phyloP scores from a whole-genome alignment of 176 grass and related monocot genomes.

The Areca catechu region DNA sequence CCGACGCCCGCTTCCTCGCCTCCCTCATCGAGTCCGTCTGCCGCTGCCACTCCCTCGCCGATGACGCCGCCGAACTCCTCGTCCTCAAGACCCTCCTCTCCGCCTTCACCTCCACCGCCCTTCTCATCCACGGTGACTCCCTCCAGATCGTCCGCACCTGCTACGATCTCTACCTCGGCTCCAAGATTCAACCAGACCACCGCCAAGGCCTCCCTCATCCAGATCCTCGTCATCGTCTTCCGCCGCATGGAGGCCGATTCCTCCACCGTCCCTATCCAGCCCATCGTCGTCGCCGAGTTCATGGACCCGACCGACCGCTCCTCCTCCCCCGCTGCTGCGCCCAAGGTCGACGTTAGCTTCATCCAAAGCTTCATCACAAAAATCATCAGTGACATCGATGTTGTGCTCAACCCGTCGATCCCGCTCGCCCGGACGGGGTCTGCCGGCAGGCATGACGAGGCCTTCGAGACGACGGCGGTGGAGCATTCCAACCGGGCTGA shows the following conservation, averaged over 20 bases:
- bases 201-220: constrained; percentile 93
- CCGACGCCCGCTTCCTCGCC: no score
- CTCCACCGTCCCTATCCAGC: constrained; percentile 76
- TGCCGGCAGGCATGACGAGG: constrained; percentile 59
- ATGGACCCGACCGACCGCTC: constrained; percentile 55
- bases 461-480: constrained; percentile 74
- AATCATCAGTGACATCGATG: constrained; percentile 87
- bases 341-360: constrained; percentile 39
- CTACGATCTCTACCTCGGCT: no score
- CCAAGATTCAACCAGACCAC: constrained; percentile 95
- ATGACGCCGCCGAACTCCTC: no score
- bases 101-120: no score
- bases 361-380: constrained; percentile 97
- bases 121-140: no score
- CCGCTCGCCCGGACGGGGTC: constrained; percentile 40
- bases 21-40: no score
- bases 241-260: constrained; percentile 95
- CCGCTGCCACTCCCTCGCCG: no score
- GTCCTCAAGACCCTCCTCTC: no score
- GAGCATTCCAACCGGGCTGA: constrained; percentile 71
- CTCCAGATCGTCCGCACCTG: no score
- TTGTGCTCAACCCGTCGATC: constrained; percentile 50
- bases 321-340: constrained; percentile 16
- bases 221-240: constrained; percentile 98
- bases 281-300: constrained; percentile 92